Conservation (phyloP, 2,329 filamentous ascomycete species). For the Xylaria multiplex region DNA sequence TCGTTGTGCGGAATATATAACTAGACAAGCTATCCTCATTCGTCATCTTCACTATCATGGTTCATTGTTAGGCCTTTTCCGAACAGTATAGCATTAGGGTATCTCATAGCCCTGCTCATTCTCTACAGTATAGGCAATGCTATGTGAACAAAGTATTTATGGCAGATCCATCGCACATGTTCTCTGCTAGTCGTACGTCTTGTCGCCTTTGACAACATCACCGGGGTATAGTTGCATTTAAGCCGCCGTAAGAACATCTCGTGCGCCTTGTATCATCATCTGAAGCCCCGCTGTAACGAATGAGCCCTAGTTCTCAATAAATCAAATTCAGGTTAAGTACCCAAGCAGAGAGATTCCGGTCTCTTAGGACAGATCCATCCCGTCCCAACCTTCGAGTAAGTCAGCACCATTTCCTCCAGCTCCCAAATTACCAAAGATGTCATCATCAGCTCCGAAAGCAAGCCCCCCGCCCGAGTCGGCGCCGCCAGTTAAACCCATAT, state of each 20-base stretch:
- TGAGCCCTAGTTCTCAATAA: too few species aligned
- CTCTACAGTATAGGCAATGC: constrained; percentile 1
- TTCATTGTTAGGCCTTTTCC: neutral
- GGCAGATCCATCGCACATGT: neutral
- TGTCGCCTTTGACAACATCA: neutral
- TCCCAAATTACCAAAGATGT: constrained; percentile 55
- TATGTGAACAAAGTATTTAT: neutral
- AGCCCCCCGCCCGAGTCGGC: constrained; percentile 52
- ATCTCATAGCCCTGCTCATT: constrained; percentile 4
- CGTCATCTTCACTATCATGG: neutral
- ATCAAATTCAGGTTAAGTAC: neutral
- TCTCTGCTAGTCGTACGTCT: neutral
- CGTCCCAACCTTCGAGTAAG: constrained; percentile 47
- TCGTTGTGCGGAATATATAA: neutral
- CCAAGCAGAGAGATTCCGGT: neutral
- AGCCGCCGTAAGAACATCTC: neutral
- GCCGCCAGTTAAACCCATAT: constrained; percentile 45
- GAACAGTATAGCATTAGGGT: constrained; percentile 1
- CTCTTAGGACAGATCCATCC: constrained; percentile 43
- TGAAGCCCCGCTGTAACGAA: neutral
- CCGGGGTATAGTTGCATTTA: constrained; percentile 7
- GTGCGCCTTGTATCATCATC: neutral
- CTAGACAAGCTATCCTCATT: neutral
- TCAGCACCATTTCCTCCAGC: constrained; percentile 41
- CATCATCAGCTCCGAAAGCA: constrained; percentile 54